Evolutionary conservation across 1,284 basidiomycete species (phyloP).

Genomic region (Pisolithus thermaeus): DNA sequence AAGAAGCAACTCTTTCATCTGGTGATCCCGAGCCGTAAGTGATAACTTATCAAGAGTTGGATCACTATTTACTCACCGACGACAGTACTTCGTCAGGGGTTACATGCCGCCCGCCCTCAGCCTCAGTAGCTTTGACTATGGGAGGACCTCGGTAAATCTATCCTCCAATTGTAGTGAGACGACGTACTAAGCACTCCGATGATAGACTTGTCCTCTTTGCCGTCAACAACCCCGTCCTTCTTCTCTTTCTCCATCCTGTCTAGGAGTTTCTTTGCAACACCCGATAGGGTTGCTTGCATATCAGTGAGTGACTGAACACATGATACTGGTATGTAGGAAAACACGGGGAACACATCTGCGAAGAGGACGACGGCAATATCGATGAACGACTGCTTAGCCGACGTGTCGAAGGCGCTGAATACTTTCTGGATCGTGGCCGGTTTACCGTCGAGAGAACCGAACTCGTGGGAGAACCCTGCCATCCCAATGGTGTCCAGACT

Average conservation of each 20-base stretch:
- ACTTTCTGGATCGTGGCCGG: constrained; percentile 36
- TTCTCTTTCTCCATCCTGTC: constrained; percentile 38
- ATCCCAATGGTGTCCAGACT: constrained; percentile 56
- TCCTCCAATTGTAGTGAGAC: neutral
- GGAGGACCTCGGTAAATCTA: neutral
- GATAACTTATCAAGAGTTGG: neutral
- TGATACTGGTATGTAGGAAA: constrained; percentile 40
- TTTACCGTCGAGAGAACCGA: constrained; percentile 47
- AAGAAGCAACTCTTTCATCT: too few relatives aligned
- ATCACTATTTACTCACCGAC: too few relatives aligned
- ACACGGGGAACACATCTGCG: constrained; percentile 37
- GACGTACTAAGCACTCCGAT: constrained; percentile 41
- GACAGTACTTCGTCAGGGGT: too few relatives aligned
- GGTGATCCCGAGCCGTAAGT: neutral
- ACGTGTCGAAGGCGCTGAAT: constrained; percentile 38
- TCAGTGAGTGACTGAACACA: constrained; percentile 31
- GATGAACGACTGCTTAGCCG: constrained; percentile 22
- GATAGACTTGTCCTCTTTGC: constrained; percentile 24
- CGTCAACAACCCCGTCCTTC: neutral
- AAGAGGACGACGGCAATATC: constrained; percentile 36
- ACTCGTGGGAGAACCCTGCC: constrained; percentile 28
- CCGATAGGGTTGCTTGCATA: constrained; percentile 36
- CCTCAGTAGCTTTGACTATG: neutral
- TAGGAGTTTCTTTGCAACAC: constrained; percentile 41
- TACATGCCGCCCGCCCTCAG: too few relatives aligned